These are phyloP conservation scores for Adansonia rubrostipa DNA, from an alignment of 441 rosid genomes.

Conservation along the genomic window DNA sequence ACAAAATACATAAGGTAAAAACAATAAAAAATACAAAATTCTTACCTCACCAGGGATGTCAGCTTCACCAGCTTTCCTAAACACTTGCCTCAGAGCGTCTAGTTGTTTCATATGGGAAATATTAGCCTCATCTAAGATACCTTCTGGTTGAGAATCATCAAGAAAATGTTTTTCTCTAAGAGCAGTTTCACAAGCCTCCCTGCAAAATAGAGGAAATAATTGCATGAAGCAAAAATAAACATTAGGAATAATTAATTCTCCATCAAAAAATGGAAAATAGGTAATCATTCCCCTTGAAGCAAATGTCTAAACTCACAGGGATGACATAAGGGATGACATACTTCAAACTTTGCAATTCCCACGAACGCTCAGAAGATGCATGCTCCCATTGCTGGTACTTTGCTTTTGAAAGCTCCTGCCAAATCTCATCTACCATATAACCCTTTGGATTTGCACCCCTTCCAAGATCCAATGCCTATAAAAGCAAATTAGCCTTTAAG, in stretches of 20 bases:
- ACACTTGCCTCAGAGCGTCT: slow-evolving; percentile 57
- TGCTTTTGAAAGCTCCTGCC: slow-evolving; percentile 90
- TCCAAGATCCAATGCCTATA: slow-evolving; percentile 88
- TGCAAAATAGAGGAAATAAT: slow-evolving; percentile 38
- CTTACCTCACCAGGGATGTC: slow-evolving; percentile 74
- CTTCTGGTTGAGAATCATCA: slow-evolving; percentile 59
- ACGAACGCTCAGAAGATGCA: slow-evolving; percentile 59
- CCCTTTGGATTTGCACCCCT: slow-evolving; percentile 69
- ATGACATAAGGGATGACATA: slow-evolving; percentile 42
- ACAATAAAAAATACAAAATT: not conserved
- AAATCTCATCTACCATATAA: slow-evolving; percentile 85
- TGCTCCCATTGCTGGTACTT: slow-evolving; percentile 84
- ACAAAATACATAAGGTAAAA: not conserved
- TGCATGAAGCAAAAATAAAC: slow-evolving; percentile 32
- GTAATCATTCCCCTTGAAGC: not conserved
- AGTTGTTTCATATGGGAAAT: slow-evolving; percentile 47
- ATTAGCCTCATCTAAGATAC: slow-evolving; percentile 47
- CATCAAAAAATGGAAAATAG: not conserved
- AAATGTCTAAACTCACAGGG: slow-evolving; percentile 41
- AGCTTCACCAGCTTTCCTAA: slow-evolving; percentile 68
- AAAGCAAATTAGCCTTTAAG: not conserved
- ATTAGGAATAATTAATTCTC: not conserved
- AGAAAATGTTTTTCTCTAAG: slow-evolving; percentile 61
- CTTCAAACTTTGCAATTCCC: slow-evolving; percentile 88
- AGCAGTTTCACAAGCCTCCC: slow-evolving; percentile 85